A percentile compares a stretch with the other conserved stretches of the same genome.
Conservation (phyloP, 2,329 filamentous ascomycete species). For the Tolypocladium inflatum region DNA sequence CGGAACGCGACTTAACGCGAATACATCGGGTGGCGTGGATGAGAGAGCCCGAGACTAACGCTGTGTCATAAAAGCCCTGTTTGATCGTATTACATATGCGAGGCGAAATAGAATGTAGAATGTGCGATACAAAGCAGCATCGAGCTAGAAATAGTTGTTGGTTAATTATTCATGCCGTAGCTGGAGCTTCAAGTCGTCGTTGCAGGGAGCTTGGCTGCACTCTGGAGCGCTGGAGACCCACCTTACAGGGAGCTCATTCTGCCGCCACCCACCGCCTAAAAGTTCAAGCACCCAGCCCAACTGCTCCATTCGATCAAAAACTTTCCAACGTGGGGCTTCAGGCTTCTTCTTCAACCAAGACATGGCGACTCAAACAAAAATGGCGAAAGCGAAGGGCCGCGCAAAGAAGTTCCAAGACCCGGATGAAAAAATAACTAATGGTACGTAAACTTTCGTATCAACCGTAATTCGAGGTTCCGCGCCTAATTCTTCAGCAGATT, state of each 20-base stretch:
- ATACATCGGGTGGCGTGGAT: neutral
- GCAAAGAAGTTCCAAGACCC: constrained; percentile 53
- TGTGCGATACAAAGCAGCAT: neutral
- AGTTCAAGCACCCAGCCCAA: constrained; percentile 23
- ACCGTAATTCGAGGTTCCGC: neutral
- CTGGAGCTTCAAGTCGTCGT: neutral
- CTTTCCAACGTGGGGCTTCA: constrained; percentile 22
- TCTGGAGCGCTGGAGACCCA: neutral
- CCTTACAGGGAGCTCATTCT: constrained; percentile 17
- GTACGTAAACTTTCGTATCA: constrained; percentile 27
- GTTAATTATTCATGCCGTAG: neutral
- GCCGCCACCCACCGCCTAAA: constrained; percentile 41
- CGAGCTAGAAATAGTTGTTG: neutral
- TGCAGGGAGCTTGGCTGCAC: neutral
- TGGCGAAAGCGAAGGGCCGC: constrained; percentile 42
- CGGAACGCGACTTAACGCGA: neutral
- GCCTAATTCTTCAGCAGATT: constrained; percentile 42
- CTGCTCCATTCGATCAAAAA: constrained; percentile 13
- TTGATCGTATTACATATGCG: neutral
- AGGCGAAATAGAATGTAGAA: neutral
- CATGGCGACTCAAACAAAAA: constrained; percentile 24
- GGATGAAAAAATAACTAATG: constrained; percentile 52
- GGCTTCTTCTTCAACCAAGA: neutral
- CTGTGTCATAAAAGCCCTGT: neutral
- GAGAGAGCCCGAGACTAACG: neutral